Base-by-base conservation (phyloP, 2,329 filamentous ascomycete genomes). In the Pezizomycotina sp. region DNA sequence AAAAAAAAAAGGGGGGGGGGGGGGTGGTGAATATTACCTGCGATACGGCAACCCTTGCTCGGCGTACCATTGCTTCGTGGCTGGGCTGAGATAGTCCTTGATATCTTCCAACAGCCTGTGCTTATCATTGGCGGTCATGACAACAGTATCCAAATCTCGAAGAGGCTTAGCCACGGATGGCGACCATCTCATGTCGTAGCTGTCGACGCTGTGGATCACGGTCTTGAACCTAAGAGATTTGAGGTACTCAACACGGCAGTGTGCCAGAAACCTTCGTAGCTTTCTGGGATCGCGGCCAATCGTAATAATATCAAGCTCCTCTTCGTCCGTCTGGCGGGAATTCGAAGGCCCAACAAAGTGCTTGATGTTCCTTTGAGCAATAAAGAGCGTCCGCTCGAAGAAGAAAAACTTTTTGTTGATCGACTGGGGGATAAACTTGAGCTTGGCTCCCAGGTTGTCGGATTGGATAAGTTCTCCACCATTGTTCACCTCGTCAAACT, bases 31-130 rank as follows among this genome's bases (percentile, higher is more conserved):
- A n/a, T n/a, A n/a, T n/a, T n/a, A n/a, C n/a, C n/a, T n/a, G 9
- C 82, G 69, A 54, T 91, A 91, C 0, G 83, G 82, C 19, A 92
- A 86, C 1, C 82, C 82, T 5, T 81, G 68, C 47, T 80, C 77
- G 0, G 74, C 66, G 53, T 92, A 92, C 80, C 81, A 92, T n/a
- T 72, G 64, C 27, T 68, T 62, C 0, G 72, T 76, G 8, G 61
- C 56, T 0, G 71, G 71, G 43, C 70, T 61, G 22, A 77, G 63
- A 49, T 77, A 77, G 48, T 76, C 70, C 16, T 60, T 61, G 20
- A 74, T 64, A 48, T 77, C 73, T 26, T 64, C 61, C 30, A 77
- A 60, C 8, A 77, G 60, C 2, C 65, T 61, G 42, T 64, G 54
- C 60, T 77, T 77, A 30, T 65, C 62, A 48, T 63, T 57, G 38